Conservation (phyloP, 2,329 filamentous ascomycete species). For the Fusarium cyanostomum region DNA sequence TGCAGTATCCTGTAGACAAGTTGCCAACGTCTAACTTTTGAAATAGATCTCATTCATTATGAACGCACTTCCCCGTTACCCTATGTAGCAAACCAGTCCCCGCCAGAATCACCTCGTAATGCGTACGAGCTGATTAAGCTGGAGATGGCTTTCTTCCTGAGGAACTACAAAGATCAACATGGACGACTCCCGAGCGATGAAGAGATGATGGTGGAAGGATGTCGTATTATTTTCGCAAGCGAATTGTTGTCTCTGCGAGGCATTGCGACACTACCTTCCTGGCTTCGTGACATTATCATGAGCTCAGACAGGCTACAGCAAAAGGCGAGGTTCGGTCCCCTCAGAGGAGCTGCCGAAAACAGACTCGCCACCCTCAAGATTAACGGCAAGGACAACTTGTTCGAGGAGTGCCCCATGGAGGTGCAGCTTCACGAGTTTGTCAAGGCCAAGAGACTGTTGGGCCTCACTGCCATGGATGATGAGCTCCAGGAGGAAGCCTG, state of each 20-base stretch:
- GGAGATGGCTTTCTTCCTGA: constrained; percentile 63
- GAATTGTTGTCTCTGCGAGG: constrained; percentile 57
- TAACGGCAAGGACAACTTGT: constrained; percentile 67
- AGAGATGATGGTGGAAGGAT: constrained; percentile 67
- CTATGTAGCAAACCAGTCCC: constrained; percentile 57
- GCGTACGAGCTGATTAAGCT: constrained; percentile 70
- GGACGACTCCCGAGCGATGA: constrained; percentile 58
- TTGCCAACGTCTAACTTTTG: constrained; percentile 54
- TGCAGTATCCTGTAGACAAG: constrained; percentile 50
- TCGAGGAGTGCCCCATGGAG: constrained; percentile 66
- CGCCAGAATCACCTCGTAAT: constrained; percentile 60
- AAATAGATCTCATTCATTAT: constrained; percentile 70
- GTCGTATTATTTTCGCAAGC: constrained; percentile 64
- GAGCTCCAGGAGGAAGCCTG: constrained; percentile 70
- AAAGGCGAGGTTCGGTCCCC: constrained; percentile 59
- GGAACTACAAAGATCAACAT: constrained; percentile 55
- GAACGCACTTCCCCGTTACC: constrained; percentile 67
- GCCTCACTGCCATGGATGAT: constrained; percentile 67
- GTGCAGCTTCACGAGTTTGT: constrained; percentile 64
- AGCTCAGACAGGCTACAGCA: constrained; percentile 54
- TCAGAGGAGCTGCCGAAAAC: constrained; percentile 58
- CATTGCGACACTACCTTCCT: constrained; percentile 54
- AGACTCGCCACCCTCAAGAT: constrained; percentile 60
- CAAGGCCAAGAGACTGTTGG: constrained; percentile 59
- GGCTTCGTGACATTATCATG: constrained; percentile 69